Base-by-base conservation (phyloP, 2,329 filamentous ascomycete species). In the Domatiomyces catenatus region DNA sequence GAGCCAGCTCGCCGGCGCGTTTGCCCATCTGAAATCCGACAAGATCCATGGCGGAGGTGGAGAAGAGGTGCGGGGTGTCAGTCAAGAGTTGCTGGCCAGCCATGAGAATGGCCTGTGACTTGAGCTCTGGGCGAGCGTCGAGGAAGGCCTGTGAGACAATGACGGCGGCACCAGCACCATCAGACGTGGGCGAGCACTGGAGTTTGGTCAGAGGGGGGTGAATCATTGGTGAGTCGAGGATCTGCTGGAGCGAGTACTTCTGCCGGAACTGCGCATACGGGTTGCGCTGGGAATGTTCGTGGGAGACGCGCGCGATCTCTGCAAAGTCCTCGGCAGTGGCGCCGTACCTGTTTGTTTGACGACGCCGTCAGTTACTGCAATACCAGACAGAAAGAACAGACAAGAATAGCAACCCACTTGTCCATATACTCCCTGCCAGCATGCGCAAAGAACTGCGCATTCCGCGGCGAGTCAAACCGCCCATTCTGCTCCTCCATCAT, bases 241-340 rank as follows among this genome's bases (percentile, higher is more conserved):
- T 75, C 68, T 96, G 82, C 32, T 94, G 85, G 44, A 83, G 79
- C 0, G 84, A 85, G 72, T 96, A 96, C 64, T 90, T 85, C 62
- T 92, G 79, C 63, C 84, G 84, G 75, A 96, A 96, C 68, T 96
- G 90, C n/a, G 87, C 90, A 75, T 96, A 96, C 4, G 90, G 90
- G 74, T 96, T 95, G 58, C 83, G 79, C 65, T 83, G 83, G 12
- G 83, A 89, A 75, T 96, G 92, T 55, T 81, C 81, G 70, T 96
- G 90, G 73, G 94, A 95, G 64, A 96, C 70, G 60, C 90, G 82
- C 8, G 80, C 90, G 63, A 96, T 95, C 71, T 96, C 90, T 36
- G 86, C 90, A 67, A 96, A 95, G 73, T 96, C 90, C 60, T 84
- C 81, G 8, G 76, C 64, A 62, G 75, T 86, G 52, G 90, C 92